Evolutionary conservation across 2,329 filamentous ascomycete species (phyloP).

Genomic region (Colletotrichum lupini): DNA sequence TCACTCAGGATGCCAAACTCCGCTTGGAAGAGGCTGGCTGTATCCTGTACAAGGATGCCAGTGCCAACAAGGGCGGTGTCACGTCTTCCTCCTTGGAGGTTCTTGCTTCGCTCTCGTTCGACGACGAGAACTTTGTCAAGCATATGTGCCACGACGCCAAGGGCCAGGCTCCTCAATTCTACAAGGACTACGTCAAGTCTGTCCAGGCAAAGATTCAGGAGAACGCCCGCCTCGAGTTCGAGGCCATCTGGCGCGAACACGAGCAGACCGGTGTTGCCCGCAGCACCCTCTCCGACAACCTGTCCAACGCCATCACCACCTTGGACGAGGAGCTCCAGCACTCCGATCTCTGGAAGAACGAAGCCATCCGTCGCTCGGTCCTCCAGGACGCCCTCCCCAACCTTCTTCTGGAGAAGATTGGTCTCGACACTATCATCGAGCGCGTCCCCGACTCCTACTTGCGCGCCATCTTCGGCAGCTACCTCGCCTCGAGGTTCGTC

Average conservation of each 20-base stretch:
- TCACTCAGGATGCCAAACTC: conserved; percentile 97
- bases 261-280: conserved; percentile 82
- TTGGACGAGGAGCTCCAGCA: conserved; percentile 96
- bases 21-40: conserved; percentile 95
- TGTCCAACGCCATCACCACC: conserved; percentile 93
- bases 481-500: conserved; percentile 93
- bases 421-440: conserved; percentile 85
- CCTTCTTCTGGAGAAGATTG: conserved; percentile 88
- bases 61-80: conserved; percentile 98
- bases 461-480: conserved; percentile 94
- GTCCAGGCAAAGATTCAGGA: conserved; percentile 92
- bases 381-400: conserved; percentile 87
- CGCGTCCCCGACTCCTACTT: conserved; percentile 94
- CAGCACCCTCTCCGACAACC: conserved; percentile 89
- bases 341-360: conserved; percentile 90
- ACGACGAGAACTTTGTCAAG: conserved; percentile 86
- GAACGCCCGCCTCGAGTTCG: conserved; percentile 94
- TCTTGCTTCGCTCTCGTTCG: conserved; percentile 91
- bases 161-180: conserved; percentile 87
- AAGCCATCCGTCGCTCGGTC: conserved; percentile 80
- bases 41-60: conserved; percentile 96
- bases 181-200: conserved; percentile 89
- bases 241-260: conserved; percentile 97
- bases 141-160: conserved; percentile 88
- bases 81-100: conserved; percentile 98